Conservation (phyloP, 495 filamentous ascomycete species). For the Lasiosphaeris hirsuta region DNA sequence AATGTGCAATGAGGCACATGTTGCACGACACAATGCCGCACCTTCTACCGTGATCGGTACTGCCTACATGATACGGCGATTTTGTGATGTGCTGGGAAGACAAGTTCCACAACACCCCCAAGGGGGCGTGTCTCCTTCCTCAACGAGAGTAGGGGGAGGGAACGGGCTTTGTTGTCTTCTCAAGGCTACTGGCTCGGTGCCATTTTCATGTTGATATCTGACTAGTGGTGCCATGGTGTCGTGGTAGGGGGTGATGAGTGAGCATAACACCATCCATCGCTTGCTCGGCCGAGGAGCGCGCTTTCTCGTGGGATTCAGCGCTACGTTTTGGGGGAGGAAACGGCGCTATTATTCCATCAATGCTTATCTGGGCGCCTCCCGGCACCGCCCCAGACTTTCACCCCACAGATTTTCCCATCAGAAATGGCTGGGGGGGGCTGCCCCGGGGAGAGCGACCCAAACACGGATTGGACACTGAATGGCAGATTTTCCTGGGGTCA, state of each 20-base stretch:
- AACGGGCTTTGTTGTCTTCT: no score
- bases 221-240: background rate
- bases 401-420: constrained; percentile 14
- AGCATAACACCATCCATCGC: constrained; percentile 3
- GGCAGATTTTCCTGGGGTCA: constrained; percentile 21
- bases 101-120: no score
- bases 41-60: background rate
- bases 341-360: constrained; percentile 1
- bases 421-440: background rate
- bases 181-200: background rate
- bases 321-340: background rate
- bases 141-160: no score
- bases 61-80: no score
- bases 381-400: constrained; percentile 9
- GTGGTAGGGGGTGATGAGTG: background rate
- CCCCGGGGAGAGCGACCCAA: background rate
- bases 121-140: no score
- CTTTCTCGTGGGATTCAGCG: no score
- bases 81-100: no score
- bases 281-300: background rate
- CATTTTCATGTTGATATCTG: background rate
- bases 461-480: constrained; percentile 11
- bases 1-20: background rate
- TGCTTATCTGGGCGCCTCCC: constrained; percentile 13
- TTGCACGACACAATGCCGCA: background rate